phyloP scores from a whole-genome alignment of 2,329 filamentous ascomycete species.

The Xylariaceae sp. region DNA sequence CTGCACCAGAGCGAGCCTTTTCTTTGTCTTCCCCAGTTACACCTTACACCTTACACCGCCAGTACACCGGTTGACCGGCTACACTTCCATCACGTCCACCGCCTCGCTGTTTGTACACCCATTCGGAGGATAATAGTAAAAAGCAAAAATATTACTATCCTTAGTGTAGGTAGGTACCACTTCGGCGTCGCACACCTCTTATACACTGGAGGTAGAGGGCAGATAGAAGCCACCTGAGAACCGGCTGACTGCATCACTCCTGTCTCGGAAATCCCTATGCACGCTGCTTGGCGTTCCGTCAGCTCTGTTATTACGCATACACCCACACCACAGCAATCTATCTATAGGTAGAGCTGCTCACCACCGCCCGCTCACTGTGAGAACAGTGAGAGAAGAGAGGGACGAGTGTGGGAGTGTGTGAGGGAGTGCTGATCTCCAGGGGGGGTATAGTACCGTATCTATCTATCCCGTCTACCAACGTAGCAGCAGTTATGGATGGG shows the following conservation, averaged over 20 bases:
- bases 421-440: conserved; percentile 4
- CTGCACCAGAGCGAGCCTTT: too few species aligned
- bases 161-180: too few species aligned
- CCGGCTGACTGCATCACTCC: conserved; percentile 12
- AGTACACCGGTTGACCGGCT: conserved; percentile 8
- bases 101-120: not conserved
- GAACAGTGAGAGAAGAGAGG: not conserved
- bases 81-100: not conserved
- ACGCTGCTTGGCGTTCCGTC: conserved; percentile 2
- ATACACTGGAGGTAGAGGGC: not conserved
- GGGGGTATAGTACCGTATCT: conserved; percentile 6
- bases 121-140: not conserved
- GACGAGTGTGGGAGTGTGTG: not conserved
- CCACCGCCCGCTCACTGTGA: too few species aligned
- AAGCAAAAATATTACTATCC: too few species aligned
- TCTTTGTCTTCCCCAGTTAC: too few species aligned
- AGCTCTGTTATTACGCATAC: conserved; percentile 10
- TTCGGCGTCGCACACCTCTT: not conserved
- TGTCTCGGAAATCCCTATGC: conserved; percentile 6
- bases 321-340: conserved; percentile 8
- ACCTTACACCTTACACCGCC: too few species aligned
- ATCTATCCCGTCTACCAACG: not conserved
- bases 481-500: conserved; percentile 19
- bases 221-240: not conserved
- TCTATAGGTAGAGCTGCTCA: too few species aligned